Base-by-base conservation (phyloP, 306 rosid species). In the Pueraria montana region DNA sequence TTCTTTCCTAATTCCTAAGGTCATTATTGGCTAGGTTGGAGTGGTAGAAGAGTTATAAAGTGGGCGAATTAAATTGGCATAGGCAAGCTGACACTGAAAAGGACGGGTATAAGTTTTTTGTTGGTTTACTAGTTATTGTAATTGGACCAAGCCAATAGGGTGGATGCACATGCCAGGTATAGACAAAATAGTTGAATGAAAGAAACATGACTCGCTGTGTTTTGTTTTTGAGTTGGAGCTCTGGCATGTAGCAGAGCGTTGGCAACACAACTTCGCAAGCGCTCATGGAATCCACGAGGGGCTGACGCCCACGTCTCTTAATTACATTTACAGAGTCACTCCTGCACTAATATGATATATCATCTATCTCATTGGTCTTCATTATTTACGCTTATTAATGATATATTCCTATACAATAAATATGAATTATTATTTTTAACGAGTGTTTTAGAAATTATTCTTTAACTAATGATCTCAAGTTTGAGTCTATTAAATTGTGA, bases 221-320 rank as follows among this genome's bases (percentile, higher is more conserved):
- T 34, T 61, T n/a, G 61, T 59, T 34, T 61, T 46, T 13, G 2
- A 43, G 45, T 68, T 76, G 78, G 45, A 49, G 11, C 72, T 76
- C 65, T 83, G 78, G 66, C 73, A 43, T 77, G 66, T 36, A 48
- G 7, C 76, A 84, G 79, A 53, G 50, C 11, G 55, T 75, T 68
- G 63, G 71, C 81, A 46, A 49, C 23, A 3, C 23, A 36, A 49
- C 59, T 26, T 72, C 21, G 48, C 26, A 8, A 49, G 66, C 8
- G 18, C 73, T 76, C 85, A 76, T 80, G 82, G 38, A 50, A 49
- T 76, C 74, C 76, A 38, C 48, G 77, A 42, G 71, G 58, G 34
- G 3, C 16, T 42, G 27, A 30, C 59, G 16, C 83, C 52, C 38
- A 10, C 27, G 46, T 46, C 52, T 63, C 78, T 61, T 71, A 67